Evolutionary conservation across 2,329 filamentous ascomycete genomes (phyloP), one percentile per base, ranked within the genome.

Genomic region (Saccharata proteae): DNA sequence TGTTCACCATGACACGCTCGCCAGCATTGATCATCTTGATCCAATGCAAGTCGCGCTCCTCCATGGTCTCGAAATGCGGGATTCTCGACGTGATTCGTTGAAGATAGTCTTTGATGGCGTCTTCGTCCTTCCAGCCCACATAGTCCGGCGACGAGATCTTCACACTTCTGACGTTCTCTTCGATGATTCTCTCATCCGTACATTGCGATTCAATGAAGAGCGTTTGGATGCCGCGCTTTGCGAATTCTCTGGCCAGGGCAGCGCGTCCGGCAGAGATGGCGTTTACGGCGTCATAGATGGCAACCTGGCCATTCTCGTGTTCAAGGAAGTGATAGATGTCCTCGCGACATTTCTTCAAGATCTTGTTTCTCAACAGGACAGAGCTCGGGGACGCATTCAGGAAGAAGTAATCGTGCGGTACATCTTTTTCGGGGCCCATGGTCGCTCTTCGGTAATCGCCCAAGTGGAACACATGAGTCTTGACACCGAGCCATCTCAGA

Each of bases 1-100:
- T 94, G 62, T 98, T 98, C 58, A 96, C 88, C 45, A 88, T 80
- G 49, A 98, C 80, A 43, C 84, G 77, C 49, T 88, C 76, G 26
- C 90, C 90, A 6, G 90, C 90, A 45, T 98, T 98, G 53, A 96
- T 93, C 88, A 98, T 94, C 64, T 93, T 94, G 61, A 98, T 88
- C 60, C 88, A 98, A 54, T 96, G 93, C 40, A 98, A 69, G 43
- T 96, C 86, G 17, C 71, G 69, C 55, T 98, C 90, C 46, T 86
- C 72, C 85, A 98, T 96, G 1, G 84, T 93, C 60, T 98, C 86
- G 45, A 93, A 98, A 37, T 88, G 78, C 13, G 90, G 90, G 37
- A 98, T 98, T 44, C 90, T 83, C 45, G 82, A 78, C 40, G 84
- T 77, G 49, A 98, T 96, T 30, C 90, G 77, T 40, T 77, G 73